Base-by-base conservation (phyloP, 116 monocot species). In the Iris pallida region DNA sequence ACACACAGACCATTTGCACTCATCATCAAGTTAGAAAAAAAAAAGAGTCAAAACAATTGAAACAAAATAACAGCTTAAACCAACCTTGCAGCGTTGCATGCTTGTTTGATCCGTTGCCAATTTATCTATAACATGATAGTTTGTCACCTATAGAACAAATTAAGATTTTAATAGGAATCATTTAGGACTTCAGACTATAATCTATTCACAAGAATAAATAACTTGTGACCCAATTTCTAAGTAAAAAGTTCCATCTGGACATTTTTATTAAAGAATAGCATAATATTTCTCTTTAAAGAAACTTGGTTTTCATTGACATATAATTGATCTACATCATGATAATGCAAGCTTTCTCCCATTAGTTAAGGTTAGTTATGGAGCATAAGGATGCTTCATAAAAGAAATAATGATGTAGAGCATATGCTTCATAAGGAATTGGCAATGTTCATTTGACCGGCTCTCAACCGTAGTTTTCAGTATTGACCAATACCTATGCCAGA, bases 61-160 rank as follows among this genome's bases (percentile, higher is more conserved):
- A 63, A 45, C 16, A 40, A 61, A 76, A 13, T 12, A 19, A 7
- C 20, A 70, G 5, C 30, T 12, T 14, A 30, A 8, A 68, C 71
- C 47, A 48, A 91, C 87, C 83, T 86, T 83, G 65, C 88, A 94
- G 40, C 79, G 87, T 47, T 78, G 90, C 17, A 76, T 75, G 51
- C 85, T 85, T 2, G 83, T 72, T 42, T 59, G 69, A 74, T 94
- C 90, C 6, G 73, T 82, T 19, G 88, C 94, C 60, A 94, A 82
- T 71, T 94, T 94, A 5, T 71, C 85, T 56, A 94, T 68, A 43
- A 94, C 94, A 76, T 90, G 94, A 53, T 95, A 95, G 78, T 90
- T 95, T 2, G 95, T 95, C 7, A 95, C 90, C 95, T 95, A 79
- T 70, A 49, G 9, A 42, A 71, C 57, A 47, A 72, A 44, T 47